A percentile compares a stretch with the other conserved stretches of the same genome.
Conservation (phyloP, 208 protist species). For the Herpetomonas samuelpessoai region DNA sequence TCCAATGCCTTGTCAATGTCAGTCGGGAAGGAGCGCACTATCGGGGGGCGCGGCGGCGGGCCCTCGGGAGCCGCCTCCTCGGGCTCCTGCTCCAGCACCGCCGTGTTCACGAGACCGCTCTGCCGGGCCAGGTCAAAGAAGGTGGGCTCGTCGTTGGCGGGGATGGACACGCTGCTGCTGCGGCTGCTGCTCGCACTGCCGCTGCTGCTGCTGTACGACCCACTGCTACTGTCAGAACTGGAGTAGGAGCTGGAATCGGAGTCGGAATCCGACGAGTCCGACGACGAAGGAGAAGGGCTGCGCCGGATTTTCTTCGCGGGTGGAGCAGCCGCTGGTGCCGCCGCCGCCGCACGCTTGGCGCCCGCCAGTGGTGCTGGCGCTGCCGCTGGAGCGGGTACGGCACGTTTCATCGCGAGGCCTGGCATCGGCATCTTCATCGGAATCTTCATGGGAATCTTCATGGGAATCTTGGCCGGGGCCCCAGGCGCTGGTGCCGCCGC, state of each 20-base stretch:
- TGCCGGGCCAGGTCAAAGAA: conserved; percentile 55
- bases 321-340: conserved; percentile 17
- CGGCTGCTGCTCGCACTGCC: conserved; percentile 14
- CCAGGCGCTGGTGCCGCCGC: conserved; percentile 10
- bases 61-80: conserved; percentile 22
- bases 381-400: conserved; percentile 19
- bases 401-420: conserved; percentile 28
- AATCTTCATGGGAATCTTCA: conserved; percentile 69
- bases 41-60: conserved; percentile 66
- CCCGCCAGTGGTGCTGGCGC: conserved; percentile 14
- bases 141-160: conserved; percentile 40
- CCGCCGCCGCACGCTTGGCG: conserved; percentile 1
- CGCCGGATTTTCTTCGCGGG: conserved; percentile 14
- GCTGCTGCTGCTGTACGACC: conserved; percentile 9
- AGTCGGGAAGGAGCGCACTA: conserved; percentile 64
- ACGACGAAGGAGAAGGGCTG: conserved; percentile 23
- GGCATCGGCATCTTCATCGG: conserved; percentile 31
- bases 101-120: conserved; percentile 48
- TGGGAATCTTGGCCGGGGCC: conserved; percentile 49
- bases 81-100: conserved; percentile 37
- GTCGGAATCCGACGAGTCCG: conserved; percentile 17
- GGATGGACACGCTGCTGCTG: conserved; percentile 15
- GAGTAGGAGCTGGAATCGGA: conserved; percentile 10
- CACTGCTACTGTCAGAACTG: neutral
- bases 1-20: conserved; percentile 65